These are phyloP conservation scores for Torulaspora indica DNA, from an alignment of 805 yeast species.

Conservation along the genomic window DNA sequence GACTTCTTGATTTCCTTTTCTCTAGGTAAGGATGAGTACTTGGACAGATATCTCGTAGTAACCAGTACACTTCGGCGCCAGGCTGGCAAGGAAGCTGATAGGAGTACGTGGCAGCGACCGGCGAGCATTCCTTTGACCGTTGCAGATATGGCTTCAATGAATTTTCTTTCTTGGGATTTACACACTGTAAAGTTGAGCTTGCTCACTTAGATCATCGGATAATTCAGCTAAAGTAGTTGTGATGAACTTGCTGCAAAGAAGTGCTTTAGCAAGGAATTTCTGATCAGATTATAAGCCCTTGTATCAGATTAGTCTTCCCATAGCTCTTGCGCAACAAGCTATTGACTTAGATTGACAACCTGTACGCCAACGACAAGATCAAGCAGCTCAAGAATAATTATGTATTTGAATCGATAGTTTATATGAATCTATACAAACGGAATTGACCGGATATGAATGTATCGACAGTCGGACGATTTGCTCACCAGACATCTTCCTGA, in stretches of 20 bases:
- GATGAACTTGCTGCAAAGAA: too few relatives aligned
- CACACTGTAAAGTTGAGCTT: not conserved
- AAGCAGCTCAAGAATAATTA: not conserved
- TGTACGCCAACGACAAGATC: too few relatives aligned
- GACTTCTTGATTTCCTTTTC: conserved; percentile 1
- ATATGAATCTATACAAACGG: not conserved
- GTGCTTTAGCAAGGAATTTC: too few relatives aligned
- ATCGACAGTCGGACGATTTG: too few relatives aligned
- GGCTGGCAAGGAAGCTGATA: not conserved
- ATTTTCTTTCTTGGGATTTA: too few relatives aligned
- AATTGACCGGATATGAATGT: not conserved
- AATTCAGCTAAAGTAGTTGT: too few relatives aligned
- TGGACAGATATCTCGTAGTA: not conserved
- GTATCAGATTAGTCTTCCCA: too few relatives aligned
- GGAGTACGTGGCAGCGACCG: not conserved
- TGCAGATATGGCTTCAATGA: not conserved
- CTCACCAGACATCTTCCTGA: conserved; percentile 98
- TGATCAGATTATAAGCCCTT: too few relatives aligned
- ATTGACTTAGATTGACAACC: too few relatives aligned
- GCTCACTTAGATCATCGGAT: too few relatives aligned
- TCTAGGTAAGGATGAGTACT: not conserved
- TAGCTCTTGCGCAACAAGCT: too few relatives aligned
- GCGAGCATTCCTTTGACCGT: not conserved
- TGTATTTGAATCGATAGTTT: not conserved
- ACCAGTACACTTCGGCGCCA: not conserved